These are phyloP conservation scores for Friedmanniomyces simplex DNA, from an alignment of 495 filamentous ascomycete species.

Conservation along the genomic window DNA sequence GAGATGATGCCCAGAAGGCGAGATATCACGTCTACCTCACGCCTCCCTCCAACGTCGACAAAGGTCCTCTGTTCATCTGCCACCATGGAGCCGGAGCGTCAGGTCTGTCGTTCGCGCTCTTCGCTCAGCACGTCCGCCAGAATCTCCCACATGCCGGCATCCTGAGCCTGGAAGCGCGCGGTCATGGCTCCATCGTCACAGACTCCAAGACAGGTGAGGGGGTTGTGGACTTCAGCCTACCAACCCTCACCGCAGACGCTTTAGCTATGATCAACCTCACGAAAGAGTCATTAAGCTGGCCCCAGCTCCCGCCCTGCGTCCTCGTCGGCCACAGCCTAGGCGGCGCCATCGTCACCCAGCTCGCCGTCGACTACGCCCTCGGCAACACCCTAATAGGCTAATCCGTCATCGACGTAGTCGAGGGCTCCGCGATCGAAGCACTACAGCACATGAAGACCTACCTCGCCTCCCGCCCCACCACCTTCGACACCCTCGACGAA, in stretches of 20 bases:
- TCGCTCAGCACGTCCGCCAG: conserved; percentile 66
- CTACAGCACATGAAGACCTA: conserved; percentile 89
- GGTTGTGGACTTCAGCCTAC: conserved; percentile 26
- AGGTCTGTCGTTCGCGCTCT: conserved; percentile 74
- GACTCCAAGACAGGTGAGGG: conserved; percentile 26
- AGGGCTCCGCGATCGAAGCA: conserved; percentile 85
- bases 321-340: conserved; percentile 92
- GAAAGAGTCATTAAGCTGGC: conserved; percentile 56
- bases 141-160: conserved; percentile 71
- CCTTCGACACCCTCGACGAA: conserved; percentile 61
- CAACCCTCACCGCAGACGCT: conserved; percentile 64
- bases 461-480: conserved; percentile 68
- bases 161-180: conserved; percentile 72
- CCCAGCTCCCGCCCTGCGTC: conserved; percentile 58
- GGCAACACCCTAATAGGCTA: conserved; percentile 67
- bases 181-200: conserved; percentile 64
- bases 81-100: conserved; percentile 89
- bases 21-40: conserved; percentile 81
- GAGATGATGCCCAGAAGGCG: conserved; percentile 36
- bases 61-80: conserved; percentile 71
- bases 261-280: conserved; percentile 56
- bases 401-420: conserved; percentile 89
- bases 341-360: conserved; percentile 84
- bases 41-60: conserved; percentile 41
- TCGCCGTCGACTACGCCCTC: conserved; percentile 56